phyloP scores from a whole-genome alignment of 352 stramenopile species.

The Aphanomyces invadans region DNA sequence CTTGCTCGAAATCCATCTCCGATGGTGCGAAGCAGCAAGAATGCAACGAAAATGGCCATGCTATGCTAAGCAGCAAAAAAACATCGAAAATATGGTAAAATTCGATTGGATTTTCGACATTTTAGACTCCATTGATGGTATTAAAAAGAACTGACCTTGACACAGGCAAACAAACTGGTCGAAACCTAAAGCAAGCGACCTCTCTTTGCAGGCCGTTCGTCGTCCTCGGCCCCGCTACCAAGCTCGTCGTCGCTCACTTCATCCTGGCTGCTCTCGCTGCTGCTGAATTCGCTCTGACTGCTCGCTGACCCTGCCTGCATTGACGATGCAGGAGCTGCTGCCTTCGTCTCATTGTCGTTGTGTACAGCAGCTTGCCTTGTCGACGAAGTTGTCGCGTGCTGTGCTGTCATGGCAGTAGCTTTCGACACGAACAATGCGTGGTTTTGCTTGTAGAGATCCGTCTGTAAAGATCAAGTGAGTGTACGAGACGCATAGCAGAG shows the following conservation, averaged over 20 bases:
- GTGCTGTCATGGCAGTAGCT: constrained; percentile 47
- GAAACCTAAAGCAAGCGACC: neutral
- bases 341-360: constrained; percentile 7
- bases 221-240: neutral
- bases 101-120: too few relatives aligned
- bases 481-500: neutral
- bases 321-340: too few relatives aligned
- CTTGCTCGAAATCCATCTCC: too few relatives aligned
- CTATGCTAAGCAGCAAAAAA: too few relatives aligned
- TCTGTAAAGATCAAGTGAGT: constrained; percentile 34
- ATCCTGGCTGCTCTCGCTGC: neutral
- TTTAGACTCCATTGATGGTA: too few relatives aligned
- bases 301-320: too few relatives aligned
- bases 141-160: too few relatives aligned
- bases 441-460: constrained; percentile 72
- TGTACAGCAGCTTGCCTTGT: neutral
- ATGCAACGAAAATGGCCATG: too few relatives aligned
- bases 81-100: too few relatives aligned
- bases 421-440: constrained; percentile 59
- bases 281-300: neutral
- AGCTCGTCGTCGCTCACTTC: neutral
- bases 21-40: too few relatives aligned
- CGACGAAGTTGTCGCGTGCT: constrained; percentile 32
- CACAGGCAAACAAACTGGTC: too few relatives aligned
- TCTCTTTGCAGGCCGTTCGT: neutral